phyloP scores from a whole-genome alignment of 495 filamentous ascomycete genomes.

The Staphylotrichum longicolle region DNA sequence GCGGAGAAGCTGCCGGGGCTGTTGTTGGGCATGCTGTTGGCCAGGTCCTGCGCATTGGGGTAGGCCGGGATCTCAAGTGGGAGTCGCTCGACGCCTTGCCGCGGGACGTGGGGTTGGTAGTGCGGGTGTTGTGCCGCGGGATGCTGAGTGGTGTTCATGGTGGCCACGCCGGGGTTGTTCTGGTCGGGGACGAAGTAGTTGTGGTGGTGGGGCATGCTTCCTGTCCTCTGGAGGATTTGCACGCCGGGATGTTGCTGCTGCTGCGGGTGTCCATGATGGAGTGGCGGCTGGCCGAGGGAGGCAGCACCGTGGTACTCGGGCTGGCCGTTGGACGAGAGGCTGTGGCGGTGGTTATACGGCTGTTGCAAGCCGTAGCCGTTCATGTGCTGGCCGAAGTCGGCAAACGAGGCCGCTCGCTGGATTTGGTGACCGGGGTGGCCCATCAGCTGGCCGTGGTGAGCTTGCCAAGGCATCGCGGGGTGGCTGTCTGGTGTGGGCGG shows the following conservation, averaged over 20 bases:
- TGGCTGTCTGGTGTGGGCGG: slow-evolving; percentile 49
- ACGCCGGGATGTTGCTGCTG: slow-evolving; percentile 34
- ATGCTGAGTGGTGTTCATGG: slow-evolving; percentile 50
- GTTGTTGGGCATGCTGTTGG: slow-evolving; percentile 40
- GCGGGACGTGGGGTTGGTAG: slow-evolving; percentile 45
- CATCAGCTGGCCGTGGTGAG: slow-evolving; percentile 29
- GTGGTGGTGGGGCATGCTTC: slow-evolving; percentile 41
- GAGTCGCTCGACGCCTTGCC: slow-evolving; percentile 42
- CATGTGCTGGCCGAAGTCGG: slow-evolving; percentile 46
- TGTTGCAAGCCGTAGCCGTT: slow-evolving; percentile 40
- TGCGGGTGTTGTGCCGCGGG: slow-evolving; percentile 28
- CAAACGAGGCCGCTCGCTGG: slow-evolving; percentile 46
- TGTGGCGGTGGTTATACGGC: slow-evolving; percentile 45
- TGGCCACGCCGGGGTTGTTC: slow-evolving; percentile 52
- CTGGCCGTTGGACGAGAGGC: slow-evolving; percentile 39
- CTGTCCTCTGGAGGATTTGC: slow-evolving; percentile 40
- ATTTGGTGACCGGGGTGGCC: slow-evolving; percentile 34
- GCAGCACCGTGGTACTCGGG: slow-evolving; percentile 39
- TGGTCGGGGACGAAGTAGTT: slow-evolving; percentile 51
- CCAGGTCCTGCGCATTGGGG: slow-evolving; percentile 34
- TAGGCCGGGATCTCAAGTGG: slow-evolving; percentile 45
- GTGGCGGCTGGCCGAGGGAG: slow-evolving; percentile 17
- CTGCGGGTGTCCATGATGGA: slow-evolving; percentile 22
- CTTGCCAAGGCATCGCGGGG: slow-evolving; percentile 38
- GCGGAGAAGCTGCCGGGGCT: slow-evolving; percentile 54